These are phyloP conservation scores for Malassezia nana DNA, from an alignment of 1,284 basidiomycete species.

Conservation along the genomic window DNA sequence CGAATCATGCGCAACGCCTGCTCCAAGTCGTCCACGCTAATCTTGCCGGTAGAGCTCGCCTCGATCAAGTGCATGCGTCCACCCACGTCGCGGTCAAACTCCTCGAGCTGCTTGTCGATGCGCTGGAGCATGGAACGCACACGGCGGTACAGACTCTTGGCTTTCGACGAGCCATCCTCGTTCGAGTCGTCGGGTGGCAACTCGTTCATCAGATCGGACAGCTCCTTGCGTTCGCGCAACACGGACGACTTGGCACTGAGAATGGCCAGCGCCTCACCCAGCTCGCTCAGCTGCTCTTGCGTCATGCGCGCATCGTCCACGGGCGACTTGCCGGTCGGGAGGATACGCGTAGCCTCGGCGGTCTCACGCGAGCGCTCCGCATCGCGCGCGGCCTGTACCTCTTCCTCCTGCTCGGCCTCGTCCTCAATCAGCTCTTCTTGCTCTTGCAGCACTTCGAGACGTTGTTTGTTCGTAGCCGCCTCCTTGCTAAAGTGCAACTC, in stretches of 20 bases:
- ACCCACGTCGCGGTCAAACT: conserved; percentile 71
- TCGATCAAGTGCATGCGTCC: conserved; percentile 87
- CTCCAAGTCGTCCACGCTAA: conserved; percentile 78
- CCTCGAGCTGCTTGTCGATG: conserved; percentile 83
- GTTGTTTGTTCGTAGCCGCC: conserved; percentile 90
- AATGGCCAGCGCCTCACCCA: conserved; percentile 81
- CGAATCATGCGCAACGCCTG: conserved; percentile 86
- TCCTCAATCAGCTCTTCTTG: conserved; percentile 99
- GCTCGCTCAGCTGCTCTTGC: conserved; percentile 84
- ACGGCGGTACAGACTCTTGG: conserved; percentile 76
- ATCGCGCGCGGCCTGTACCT: conserved; percentile 81
- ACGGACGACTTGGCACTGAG: conserved; percentile 93
- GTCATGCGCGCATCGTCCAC: conserved; percentile 80
- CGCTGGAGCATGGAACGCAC: conserved; percentile 92
- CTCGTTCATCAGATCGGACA: conserved; percentile 69
- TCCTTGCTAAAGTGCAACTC: conserved; percentile 90
- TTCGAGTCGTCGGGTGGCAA: conserved; percentile 2
- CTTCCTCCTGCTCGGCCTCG: conserved; percentile 88
- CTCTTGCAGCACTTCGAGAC: conserved; percentile 90
- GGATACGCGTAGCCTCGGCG: conserved; percentile 32
- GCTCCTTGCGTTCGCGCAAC: conserved; percentile 85
- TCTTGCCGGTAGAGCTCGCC: conserved; percentile 78
- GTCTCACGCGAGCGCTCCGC: conserved; percentile 62
- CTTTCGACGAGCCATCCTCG: conserved; percentile 15
- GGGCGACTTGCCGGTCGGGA: conserved; percentile 24